Evolutionary conservation across 352 stramenopile genomes (phyloP).

Genomic region (Discostella stelligera): DNA sequence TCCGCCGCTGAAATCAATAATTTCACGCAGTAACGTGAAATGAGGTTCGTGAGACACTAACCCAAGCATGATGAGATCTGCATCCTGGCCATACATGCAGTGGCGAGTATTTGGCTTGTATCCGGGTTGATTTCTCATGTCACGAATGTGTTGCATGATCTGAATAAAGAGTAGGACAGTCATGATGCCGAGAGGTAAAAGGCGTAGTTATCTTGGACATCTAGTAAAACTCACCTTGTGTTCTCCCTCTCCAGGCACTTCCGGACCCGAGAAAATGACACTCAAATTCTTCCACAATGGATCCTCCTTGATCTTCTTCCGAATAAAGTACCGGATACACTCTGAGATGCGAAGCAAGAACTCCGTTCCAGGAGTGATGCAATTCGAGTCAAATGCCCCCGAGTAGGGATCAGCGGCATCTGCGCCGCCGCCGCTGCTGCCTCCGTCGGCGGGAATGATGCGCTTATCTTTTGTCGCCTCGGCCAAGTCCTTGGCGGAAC

Average conservation of each 20-base stretch:
- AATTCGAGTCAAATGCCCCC: constrained; percentile 95
- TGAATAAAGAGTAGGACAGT: neutral
- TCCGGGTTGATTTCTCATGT: constrained; percentile 87
- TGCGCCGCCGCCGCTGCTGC: constrained; percentile 8
- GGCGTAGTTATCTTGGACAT: neutral
- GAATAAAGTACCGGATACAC: constrained; percentile 90
- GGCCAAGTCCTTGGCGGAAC: constrained; percentile 80
- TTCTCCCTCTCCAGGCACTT: constrained; percentile 96
- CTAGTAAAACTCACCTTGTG: constrained; percentile 72
- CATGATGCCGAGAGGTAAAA: too few species aligned
- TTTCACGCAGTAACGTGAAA: constrained; percentile 93
- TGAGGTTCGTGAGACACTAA: constrained; percentile 96
- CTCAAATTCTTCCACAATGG: constrained; percentile 92
- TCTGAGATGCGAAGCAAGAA: constrained; percentile 90
- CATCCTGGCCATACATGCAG: constrained; percentile 98
- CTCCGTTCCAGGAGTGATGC: constrained; percentile 96
- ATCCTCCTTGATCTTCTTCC: constrained; percentile 93
- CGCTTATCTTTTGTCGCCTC: constrained; percentile 73
- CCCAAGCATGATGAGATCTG: constrained; percentile 98
- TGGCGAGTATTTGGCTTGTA: constrained; percentile 95
- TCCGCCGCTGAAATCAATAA: constrained; percentile 89
- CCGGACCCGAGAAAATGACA: constrained; percentile 94
- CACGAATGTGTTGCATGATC: constrained; percentile 97
- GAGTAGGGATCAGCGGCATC: constrained; percentile 41
- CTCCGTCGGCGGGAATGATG: constrained; percentile 48